A percentile compares a stretch with the other conserved stretches of the same genome.
Evolutionary conservation across 2,329 filamentous ascomycete genomes (phyloP).

Genomic region (Elsinoe fawcettii): DNA sequence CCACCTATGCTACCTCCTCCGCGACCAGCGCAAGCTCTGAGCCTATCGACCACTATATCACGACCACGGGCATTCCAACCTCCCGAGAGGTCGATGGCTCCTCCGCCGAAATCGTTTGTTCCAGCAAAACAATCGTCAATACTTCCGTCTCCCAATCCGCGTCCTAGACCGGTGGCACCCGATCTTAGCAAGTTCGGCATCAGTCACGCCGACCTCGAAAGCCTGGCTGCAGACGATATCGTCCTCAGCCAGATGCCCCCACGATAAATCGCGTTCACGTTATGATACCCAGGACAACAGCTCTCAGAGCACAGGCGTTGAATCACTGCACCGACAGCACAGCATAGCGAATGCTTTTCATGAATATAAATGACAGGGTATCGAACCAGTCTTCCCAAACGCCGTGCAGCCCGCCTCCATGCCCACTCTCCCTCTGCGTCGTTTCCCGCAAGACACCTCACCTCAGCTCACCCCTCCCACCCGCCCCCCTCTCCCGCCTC

Average conservation of each 20-base stretch:
- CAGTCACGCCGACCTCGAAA: constrained; percentile 28
- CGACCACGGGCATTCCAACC: not conserved
- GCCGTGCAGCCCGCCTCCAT: not conserved
- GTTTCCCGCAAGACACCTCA: not conserved
- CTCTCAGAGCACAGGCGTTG: not conserved
- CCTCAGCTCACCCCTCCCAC: constrained; percentile 36
- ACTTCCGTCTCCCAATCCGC: not conserved
- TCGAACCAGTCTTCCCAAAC: constrained; percentile 1
- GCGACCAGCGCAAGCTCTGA: not conserved
- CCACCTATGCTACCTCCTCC: constrained; percentile 20
- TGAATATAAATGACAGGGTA: constrained; percentile 4
- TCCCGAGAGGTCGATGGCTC: not conserved
- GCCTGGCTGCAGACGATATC: constrained; percentile 29
- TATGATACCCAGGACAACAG: constrained; percentile 1
- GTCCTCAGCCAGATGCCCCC: constrained; percentile 26
- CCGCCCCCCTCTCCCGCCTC: constrained; percentile 38
- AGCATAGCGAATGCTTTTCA: not conserved
- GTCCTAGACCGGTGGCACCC: not conserved
- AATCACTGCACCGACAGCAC: not conserved
- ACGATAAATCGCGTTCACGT: not conserved
- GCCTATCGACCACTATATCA: not conserved
- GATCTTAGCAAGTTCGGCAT: constrained; percentile 21
- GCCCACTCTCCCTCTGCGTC: not conserved
- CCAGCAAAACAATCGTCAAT: not conserved
- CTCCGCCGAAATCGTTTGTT: not conserved